These are phyloP conservation scores for Tuber melanosporum DNA, from an alignment of 495 filamentous ascomycete genomes.

Conservation along the genomic window DNA sequence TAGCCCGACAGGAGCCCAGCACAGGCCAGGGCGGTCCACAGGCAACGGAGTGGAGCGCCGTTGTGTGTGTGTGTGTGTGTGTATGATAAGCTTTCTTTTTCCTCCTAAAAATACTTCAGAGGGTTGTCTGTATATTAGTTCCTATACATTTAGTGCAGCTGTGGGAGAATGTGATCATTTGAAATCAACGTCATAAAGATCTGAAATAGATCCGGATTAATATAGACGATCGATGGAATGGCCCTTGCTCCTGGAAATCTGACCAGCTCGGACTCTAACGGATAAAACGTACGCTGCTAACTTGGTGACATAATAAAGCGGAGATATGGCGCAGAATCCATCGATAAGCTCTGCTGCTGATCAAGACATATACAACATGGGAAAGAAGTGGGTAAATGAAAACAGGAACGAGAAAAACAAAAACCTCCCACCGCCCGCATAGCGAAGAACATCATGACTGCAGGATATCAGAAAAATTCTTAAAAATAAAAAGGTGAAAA, in stretches of 20 bases:
- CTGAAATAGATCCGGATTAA: not conserved
- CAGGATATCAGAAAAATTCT: not conserved
- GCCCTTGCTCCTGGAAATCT: not conserved
- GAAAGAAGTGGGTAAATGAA: not conserved
- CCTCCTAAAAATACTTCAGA: not conserved
- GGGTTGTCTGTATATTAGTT: not conserved
- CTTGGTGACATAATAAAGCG: not conserved
- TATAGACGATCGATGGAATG: not conserved
- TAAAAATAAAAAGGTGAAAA: not conserved
- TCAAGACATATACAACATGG: not conserved
- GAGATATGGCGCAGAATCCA: not conserved
- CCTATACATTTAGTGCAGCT: not conserved
- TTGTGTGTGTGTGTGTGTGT: not conserved
- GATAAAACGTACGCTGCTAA: not conserved
- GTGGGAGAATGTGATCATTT: not conserved
- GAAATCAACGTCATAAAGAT: not conserved
- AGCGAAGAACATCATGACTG: not conserved
- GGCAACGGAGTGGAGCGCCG: not conserved
- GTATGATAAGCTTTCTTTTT: not conserved
- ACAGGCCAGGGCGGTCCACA: not conserved
- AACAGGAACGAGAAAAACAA: not conserved
- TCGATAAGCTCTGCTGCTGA: not conserved
- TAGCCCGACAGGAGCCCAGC: not conserved
- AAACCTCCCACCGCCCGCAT: not conserved
- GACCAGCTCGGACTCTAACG: not conserved